phyloP scores from a whole-genome alignment of 345 rosid species.

The Ricinus communis region DNA sequence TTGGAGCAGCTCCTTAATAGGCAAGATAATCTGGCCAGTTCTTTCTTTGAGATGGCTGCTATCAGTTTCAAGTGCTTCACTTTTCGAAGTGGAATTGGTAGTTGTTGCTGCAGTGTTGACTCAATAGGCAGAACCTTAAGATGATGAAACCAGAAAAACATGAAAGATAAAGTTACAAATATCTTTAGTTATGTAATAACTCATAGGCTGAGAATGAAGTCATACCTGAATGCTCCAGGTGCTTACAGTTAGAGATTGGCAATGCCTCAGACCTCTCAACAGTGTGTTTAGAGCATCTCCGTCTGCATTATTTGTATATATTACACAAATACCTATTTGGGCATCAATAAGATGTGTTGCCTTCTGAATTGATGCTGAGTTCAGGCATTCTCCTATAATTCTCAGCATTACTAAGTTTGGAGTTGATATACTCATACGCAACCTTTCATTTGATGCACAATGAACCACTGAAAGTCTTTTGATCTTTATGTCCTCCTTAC shows the following conservation, averaged over 20 bases:
- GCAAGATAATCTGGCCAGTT: constrained; percentile 21
- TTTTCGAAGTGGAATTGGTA: neutral
- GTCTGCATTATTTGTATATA: neutral
- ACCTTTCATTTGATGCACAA: constrained; percentile 9
- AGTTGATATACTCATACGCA: constrained; percentile 21
- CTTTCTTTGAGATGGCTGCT: constrained; percentile 16
- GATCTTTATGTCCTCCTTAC: constrained; percentile 19
- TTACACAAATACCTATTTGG: neutral
- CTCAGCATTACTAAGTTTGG: constrained; percentile 12
- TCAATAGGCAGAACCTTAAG: constrained; percentile 16
- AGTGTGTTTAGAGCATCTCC: constrained; percentile 15
- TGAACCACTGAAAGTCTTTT: constrained; percentile 15
- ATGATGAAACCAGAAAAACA: neutral
- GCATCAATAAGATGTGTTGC: constrained; percentile 12
- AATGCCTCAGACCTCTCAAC: constrained; percentile 11
- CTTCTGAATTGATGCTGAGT: constrained; percentile 8
- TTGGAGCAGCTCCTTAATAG: constrained; percentile 19
- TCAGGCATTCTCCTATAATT: constrained; percentile 8
- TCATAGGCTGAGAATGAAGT: neutral
- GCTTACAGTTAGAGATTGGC: constrained; percentile 17
- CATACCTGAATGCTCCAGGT: constrained; percentile 24
- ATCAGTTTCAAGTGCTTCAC: constrained; percentile 13
- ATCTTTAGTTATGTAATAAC: constrained; percentile 8
- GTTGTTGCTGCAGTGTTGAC: neutral
- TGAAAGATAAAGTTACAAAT: neutral